Base-by-base conservation (phyloP, 345 rosid genomes). In the Boechera stricta region DNA sequence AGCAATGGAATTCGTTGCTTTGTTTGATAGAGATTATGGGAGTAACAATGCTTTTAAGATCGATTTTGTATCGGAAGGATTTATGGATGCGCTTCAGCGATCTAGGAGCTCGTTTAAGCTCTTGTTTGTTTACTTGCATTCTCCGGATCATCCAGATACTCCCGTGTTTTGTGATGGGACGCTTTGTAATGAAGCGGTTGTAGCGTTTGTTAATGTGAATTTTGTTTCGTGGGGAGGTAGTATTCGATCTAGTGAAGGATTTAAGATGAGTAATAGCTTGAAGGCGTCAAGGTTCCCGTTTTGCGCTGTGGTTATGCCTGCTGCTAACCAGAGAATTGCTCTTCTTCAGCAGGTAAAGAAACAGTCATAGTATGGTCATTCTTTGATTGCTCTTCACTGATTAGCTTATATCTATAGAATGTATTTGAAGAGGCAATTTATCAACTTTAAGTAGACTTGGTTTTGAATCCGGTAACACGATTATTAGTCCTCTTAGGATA, bases 241-340 rank as follows among this genome's bases (percentile, higher is more conserved):
- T 70, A 90, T 96, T 74, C 85, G 97, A 65, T 88, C 89, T 60
- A 96, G 97, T 63, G 99, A 96, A 84, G 99, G 99, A 28, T 96
- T 96, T 84, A 96, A 96, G 85, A 96, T 96, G 98, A 93, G 99
- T 68, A 90, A 89, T 71, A 93, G 98, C 85, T 90, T 93, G 89
- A 96, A 96, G 80, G 99, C 98, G 0, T 93, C 98, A 0, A 80
- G 97, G 73, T 96, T 85, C 62, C 99, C 99, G 1, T 96, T 93
- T 77, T 91, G 97, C 53, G 98, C 99, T n/a, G 88, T 93, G 29
- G 97, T 96, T 64, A 96, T 93, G 98, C 90, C 97, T 5, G 95
- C 99, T 49, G 81, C 92, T 28, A 91, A 96, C 35, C 97, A 96
- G 87, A 87, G 98, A 84, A 93, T 93, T 10, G 98, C 97, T 7